These are phyloP conservation scores for Nothomitra cinnamomea DNA, from an alignment of 2,329 filamentous ascomycete species.

Conservation along the genomic window DNA sequence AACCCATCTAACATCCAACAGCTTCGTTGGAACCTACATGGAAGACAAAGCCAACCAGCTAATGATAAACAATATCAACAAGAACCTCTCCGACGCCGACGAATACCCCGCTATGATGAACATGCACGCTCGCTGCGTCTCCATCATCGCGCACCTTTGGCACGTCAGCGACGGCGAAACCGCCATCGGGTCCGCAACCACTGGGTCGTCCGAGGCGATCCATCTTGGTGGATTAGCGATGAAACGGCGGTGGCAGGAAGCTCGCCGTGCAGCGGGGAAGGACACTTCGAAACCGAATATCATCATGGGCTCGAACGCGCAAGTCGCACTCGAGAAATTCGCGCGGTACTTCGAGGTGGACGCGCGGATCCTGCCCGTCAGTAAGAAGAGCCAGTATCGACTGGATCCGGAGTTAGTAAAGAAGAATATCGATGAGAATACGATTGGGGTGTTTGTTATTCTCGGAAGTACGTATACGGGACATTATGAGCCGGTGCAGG, in stretches of 20 bases:
- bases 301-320: constrained; percentile 57
- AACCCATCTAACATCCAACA: constrained; percentile 14
- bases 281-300: constrained; percentile 51
- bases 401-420: constrained; percentile 47
- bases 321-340: constrained; percentile 58
- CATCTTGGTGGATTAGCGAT: constrained; percentile 55
- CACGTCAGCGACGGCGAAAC: constrained; percentile 41
- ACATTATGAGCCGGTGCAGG: constrained; percentile 55
- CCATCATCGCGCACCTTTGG: constrained; percentile 52
- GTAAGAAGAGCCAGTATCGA: constrained; percentile 39
- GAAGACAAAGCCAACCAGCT: constrained; percentile 46
- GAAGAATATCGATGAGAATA: constrained; percentile 57
- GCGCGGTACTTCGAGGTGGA: constrained; percentile 61
- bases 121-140: constrained; percentile 51
- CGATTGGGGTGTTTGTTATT: constrained; percentile 60
- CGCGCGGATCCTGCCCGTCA: constrained; percentile 45
- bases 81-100: constrained; percentile 57
- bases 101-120: constrained; percentile 24
- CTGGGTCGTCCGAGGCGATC: constrained; percentile 54
- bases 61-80: constrained; percentile 50
- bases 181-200: constrained; percentile 51
- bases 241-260: constrained; percentile 59
- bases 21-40: constrained; percentile 58
- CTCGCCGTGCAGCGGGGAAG: constrained; percentile 40
- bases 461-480: constrained; percentile 58